phyloP scores from a whole-genome alignment of 176 grass and related monocot genomes.

The Paspalum notatum region DNA sequence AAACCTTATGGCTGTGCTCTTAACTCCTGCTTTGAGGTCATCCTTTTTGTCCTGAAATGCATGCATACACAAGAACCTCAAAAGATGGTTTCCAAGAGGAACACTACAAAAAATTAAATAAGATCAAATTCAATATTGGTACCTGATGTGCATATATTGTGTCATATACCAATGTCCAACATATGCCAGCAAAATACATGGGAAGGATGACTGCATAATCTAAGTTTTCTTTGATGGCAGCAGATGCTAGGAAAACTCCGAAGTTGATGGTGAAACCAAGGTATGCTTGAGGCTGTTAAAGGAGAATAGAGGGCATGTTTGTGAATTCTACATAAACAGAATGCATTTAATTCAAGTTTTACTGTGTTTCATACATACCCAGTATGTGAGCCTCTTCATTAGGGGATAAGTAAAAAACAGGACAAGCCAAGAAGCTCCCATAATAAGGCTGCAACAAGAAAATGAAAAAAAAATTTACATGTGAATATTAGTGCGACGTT shows the following conservation, averaged over 20 bases:
- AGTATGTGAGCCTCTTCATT: conserved; percentile 81
- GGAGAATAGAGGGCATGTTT: neutral
- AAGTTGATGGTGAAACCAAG: conserved; percentile 73
- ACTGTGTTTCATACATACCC: conserved; percentile 41
- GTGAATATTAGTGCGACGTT: neutral
- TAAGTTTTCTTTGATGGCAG: conserved; percentile 67
- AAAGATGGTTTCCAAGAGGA: neutral
- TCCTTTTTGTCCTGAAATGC: conserved; percentile 72
- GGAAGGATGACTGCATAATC: conserved; percentile 67
- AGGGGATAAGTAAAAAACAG: conserved; percentile 78
- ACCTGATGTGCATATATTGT: conserved; percentile 97
- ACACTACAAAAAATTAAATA: neutral
- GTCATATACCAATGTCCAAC: conserved; percentile 84
- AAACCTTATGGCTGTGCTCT: conserved; percentile 78
- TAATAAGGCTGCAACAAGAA: conserved; percentile 54
- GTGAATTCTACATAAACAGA: neutral
- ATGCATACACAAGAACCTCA: neutral
- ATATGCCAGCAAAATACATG: conserved; percentile 64
- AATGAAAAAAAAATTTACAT: conserved; percentile 4
- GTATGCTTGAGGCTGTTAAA: conserved; percentile 74
- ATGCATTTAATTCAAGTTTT: neutral
- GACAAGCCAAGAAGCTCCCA: conserved; percentile 64
- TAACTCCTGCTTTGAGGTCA: conserved; percentile 76
- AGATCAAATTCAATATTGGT: neutral
- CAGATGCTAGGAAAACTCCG: conserved; percentile 72